phyloP scores from a whole-genome alignment of 1,139 yeast genomes.

The Protomyces macrosporus region DNA sequence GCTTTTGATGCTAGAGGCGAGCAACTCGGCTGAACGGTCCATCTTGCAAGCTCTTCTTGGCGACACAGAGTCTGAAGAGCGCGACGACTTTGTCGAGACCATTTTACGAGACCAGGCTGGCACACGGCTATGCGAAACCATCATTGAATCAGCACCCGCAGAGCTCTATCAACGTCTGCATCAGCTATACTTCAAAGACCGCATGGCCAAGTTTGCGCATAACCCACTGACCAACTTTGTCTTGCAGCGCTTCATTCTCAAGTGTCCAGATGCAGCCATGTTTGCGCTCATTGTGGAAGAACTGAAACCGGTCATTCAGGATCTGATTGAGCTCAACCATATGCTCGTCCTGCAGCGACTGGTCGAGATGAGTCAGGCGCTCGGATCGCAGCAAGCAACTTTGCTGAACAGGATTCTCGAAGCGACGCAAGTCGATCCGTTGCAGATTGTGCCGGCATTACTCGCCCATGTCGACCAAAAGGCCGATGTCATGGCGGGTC shows the following conservation, averaged over 20 bases:
- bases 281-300: conserved; percentile 59
- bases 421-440: neutral
- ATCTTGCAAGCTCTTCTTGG: conserved; percentile 38
- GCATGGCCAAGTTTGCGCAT: conserved; percentile 65
- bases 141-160: conserved; percentile 58
- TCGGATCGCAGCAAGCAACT: neutral
- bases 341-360: conserved; percentile 64
- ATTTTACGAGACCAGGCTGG: conserved; percentile 83
- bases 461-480: conserved; percentile 2
- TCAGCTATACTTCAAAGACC: conserved; percentile 63
- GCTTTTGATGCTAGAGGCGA: conserved; percentile 32
- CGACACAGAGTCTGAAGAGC: conserved; percentile 49
- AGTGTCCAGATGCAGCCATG: conserved; percentile 56
- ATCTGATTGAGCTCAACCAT: conserved; percentile 55
- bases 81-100: conserved; percentile 78
- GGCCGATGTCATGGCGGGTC: conserved; percentile 1
- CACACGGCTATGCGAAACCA: conserved; percentile 76
- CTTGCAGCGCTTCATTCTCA: conserved; percentile 59
- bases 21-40: conserved; percentile 31
- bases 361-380: conserved; percentile 40
- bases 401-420: neutral
- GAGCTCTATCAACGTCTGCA: conserved; percentile 68
- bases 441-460: conserved; percentile 1
- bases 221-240: conserved; percentile 82
- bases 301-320: conserved; percentile 61